Evolutionary conservation across 163 green algal species (phyloP), one percentile per base, ranked within the genome.

Genomic region (Chlorella variabilis): DNA sequence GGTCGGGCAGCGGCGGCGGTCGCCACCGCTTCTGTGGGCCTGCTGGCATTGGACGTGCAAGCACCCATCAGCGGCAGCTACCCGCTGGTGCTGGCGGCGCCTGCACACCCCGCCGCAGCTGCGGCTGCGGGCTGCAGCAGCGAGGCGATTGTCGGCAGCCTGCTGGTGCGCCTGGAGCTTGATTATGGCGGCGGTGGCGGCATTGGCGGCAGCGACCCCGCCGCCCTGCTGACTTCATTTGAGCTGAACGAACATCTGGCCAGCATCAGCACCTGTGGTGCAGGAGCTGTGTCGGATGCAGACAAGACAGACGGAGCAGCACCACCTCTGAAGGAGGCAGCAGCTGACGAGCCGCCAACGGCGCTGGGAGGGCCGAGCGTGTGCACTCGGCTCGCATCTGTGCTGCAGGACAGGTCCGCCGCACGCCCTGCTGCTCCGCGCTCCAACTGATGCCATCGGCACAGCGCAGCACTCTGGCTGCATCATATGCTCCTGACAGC

Each of bases 221-320:
- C 36, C 0, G n/a, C 38, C 2, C 56, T 80, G 54, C 33, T 80
- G 8, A 70, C 73, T 4, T 80, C 73, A 3, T 80, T 80, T 25
- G 73, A 80, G 73, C 38, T 80, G 27, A 80, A 80, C 20, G 56
- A 80, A 27, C 56, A 70, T 59, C 56, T 80, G 36, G 54, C 73
- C 2, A 31, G 38, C n/a, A 49, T 4, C 13, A 15, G 36, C 9
- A 38, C 13, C 18, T n/a, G n/a, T 21, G 21, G 69, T 21, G 29
- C 31, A 68, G 38, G 27, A 69, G 29, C 27, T 2, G 41, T 3
- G n/a, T 21, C 62, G 25, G 68, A 31, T 42, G 33, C 67, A 65
- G 45, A 29, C 29, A 48, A 49, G 3, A 21, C 59, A 68, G 59
- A 18, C 3, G 3, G 27, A 41, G 59, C 11, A 8, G 11, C 66